These are phyloP conservation scores for Flaveria floridana DNA, from an alignment of 140 eudicot species.

Conservation along the genomic window DNA sequence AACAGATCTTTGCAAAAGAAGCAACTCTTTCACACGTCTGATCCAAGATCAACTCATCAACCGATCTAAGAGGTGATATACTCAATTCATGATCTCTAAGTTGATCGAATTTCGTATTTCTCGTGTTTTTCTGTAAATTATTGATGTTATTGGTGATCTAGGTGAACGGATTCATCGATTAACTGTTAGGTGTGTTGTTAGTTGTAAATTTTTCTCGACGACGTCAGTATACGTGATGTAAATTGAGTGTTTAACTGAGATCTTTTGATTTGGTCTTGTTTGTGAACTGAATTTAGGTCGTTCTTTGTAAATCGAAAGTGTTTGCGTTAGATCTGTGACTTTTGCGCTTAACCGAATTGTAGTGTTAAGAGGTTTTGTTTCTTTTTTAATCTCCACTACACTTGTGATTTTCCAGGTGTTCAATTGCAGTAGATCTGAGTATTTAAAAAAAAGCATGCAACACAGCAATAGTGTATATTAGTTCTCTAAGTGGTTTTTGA, in stretches of 20 bases:
- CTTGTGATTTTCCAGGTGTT: constrained; percentile 12
- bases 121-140: not conserved
- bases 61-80: constrained; percentile 23
- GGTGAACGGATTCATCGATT: constrained; percentile 18
- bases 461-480: not conserved
- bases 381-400: not conserved
- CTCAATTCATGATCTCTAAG: constrained; percentile 7
- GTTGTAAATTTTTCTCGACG: constrained; percentile 1
- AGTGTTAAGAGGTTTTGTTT: not conserved
- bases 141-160: constrained; percentile 16
- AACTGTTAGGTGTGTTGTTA: not conserved
- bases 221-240: not conserved
- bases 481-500: not conserved
- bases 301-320: constrained; percentile 24
- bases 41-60: constrained; percentile 10
- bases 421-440: constrained; percentile 31
- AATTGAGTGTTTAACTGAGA: too few species aligned
- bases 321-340: constrained; percentile 23
- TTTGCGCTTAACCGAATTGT: not conserved
- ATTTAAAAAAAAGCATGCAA: not conserved
- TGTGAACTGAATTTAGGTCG: constrained; percentile 23
- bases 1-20: constrained; percentile 27
- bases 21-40: not conserved
- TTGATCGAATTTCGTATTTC: not conserved
- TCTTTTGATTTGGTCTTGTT: not conserved